Evolutionary conservation across 306 rosid species (phyloP).

Genomic region (Canavalia ensiformis): DNA sequence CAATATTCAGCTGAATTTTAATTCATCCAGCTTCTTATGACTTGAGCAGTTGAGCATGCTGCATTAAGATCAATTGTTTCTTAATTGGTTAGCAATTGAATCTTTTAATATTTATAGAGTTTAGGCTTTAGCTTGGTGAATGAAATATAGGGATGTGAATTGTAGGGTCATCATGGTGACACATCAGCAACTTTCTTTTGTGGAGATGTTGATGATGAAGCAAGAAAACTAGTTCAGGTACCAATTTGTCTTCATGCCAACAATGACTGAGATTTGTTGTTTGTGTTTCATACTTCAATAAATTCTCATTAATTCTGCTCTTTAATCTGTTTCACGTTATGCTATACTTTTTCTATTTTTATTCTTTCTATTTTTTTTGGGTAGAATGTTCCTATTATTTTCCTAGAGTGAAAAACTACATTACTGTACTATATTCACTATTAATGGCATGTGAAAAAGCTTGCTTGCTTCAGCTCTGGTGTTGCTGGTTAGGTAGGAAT

Average conservation of each 20-base stretch:
- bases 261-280: constrained; percentile 32
- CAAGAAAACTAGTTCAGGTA: constrained; percentile 84
- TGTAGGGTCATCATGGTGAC: constrained; percentile 93
- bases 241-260: constrained; percentile 31
- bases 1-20: not conserved
- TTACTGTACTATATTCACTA: not conserved
- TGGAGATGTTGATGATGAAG: constrained; percentile 80
- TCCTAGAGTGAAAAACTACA: not conserved
- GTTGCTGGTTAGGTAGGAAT: not conserved
- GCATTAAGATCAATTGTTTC: constrained; percentile 16
- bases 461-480: not conserved
- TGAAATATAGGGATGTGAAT: constrained; percentile 45
- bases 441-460: constrained; percentile 7
- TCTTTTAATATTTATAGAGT: constrained; percentile 16
- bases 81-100: constrained; percentile 20
- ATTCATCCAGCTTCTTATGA: constrained; percentile 13
- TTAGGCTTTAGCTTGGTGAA: constrained; percentile 33
- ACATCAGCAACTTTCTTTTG: constrained; percentile 90
- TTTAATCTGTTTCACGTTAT: constrained; percentile 5
- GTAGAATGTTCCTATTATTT: constrained; percentile 6
- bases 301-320: not conserved
- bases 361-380: not conserved
- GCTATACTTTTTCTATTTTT: not conserved
- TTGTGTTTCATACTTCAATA: not conserved
- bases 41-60: not conserved